Evolutionary conservation across 192 early-diverging fungal species (phyloP).

Genomic region (Gaertneriomyces semiglobifer): DNA sequence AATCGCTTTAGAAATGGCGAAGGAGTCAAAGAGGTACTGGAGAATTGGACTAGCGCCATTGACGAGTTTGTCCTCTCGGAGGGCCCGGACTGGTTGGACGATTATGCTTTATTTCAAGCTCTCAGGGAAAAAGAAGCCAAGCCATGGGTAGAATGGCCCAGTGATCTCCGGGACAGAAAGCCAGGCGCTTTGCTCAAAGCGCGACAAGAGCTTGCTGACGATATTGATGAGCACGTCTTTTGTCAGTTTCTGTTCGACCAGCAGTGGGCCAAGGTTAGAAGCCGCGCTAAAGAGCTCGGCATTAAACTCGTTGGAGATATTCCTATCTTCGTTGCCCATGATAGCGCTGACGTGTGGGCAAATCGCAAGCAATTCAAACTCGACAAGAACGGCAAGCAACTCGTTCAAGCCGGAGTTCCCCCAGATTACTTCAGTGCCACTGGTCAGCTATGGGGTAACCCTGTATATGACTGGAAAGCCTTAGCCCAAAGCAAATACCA

Average conservation of each 20-base stretch:
- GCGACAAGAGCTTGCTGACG: conserved; percentile 11
- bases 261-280: conserved; percentile 15
- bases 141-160: conserved; percentile 25
- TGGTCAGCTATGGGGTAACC: conserved; percentile 30
- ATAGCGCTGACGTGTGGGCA: conserved; percentile 24
- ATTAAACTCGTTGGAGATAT: conserved; percentile 23
- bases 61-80: conserved; percentile 5
- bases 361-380: conserved; percentile 20
- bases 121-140: conserved; percentile 14
- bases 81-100: conserved; percentile 22
- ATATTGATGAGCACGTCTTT: conserved; percentile 27
- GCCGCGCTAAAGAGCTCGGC: conserved; percentile 10
- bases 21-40: neutral
- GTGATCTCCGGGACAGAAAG: conserved; percentile 23
- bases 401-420: conserved; percentile 26
- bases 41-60: conserved; percentile 3
- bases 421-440: conserved; percentile 30
- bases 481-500: conserved; percentile 20
- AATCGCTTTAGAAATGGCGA: conserved; percentile 16
- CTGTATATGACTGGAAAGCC: conserved; percentile 27
- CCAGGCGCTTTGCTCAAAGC: conserved; percentile 15
- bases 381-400: conserved; percentile 20
- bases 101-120: conserved; percentile 23
- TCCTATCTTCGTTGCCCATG: conserved; percentile 25
- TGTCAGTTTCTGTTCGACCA: conserved; percentile 24